Conservation (phyloP, 225 moss, liverwort and hornwort species). For the Polytrichum commune region DNA sequence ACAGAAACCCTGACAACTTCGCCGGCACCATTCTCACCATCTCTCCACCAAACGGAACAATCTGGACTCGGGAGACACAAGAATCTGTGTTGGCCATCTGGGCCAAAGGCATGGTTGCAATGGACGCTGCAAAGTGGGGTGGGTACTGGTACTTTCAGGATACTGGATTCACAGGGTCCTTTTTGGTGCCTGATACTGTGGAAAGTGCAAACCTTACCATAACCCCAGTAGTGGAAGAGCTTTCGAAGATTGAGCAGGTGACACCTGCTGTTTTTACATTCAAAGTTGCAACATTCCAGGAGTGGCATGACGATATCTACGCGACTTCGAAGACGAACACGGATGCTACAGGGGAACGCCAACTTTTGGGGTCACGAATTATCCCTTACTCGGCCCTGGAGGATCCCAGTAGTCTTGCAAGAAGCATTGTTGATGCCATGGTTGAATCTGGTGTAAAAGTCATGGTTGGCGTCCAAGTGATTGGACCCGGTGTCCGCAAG, state of each 20-base stretch:
- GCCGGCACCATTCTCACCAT: neutral
- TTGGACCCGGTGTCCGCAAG: constrained; percentile 9
- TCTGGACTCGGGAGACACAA: constrained; percentile 3
- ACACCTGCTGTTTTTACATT: neutral
- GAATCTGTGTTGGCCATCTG: constrained; percentile 1
- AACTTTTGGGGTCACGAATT: constrained; percentile 1
- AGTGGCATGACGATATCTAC: neutral
- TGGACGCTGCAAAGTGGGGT: constrained; percentile 1
- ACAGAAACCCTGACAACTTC: neutral
- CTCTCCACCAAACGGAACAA: neutral
- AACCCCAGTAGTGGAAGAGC: neutral
- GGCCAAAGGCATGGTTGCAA: neutral
- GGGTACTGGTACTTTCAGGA: constrained; percentile 1
- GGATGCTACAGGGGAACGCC: neutral
- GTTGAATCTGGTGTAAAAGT: neutral
- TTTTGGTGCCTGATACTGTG: neutral
- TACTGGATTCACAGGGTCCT: neutral
- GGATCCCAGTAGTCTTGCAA: neutral
- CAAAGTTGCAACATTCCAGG: neutral
- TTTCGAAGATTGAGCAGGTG: constrained; percentile 1
- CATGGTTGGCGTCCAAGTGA: neutral
- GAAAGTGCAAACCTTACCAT: neutral
- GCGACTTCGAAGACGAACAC: neutral
- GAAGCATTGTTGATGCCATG: constrained; percentile 3
- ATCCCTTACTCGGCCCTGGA: neutral